Percentiles rank a stretch among this genome's conserved stretches.
These are phyloP conservation scores for Taphrina sp. DNA, from an alignment of 1,139 yeast genomes.

Conservation along the genomic window DNA sequence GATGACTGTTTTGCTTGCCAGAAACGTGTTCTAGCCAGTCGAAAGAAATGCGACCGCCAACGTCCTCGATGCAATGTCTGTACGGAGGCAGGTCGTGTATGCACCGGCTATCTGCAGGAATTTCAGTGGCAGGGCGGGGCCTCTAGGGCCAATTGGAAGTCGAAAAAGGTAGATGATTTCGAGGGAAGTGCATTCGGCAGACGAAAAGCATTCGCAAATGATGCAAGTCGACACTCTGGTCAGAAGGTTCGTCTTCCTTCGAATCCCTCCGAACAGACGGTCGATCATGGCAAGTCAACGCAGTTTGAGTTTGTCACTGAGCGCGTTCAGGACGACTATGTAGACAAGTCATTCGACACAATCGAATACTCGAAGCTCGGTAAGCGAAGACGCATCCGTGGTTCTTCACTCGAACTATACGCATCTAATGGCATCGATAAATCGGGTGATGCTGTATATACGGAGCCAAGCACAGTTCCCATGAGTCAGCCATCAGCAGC, in stretches of 20 bases:
- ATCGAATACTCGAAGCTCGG: neutral
- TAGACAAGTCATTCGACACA: conserved; percentile 1
- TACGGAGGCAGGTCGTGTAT: conserved; percentile 7
- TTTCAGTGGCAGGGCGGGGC: conserved; percentile 19
- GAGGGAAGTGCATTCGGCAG: no score
- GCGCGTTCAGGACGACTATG: conserved; percentile 7
- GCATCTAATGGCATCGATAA: no score
- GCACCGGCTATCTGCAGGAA: conserved; percentile 9
- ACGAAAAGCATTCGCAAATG: no score
- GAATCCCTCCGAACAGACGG: neutral
- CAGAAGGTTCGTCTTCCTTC: neutral
- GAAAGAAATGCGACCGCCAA: conserved; percentile 3
- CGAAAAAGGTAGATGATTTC: neutral
- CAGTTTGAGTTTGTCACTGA: conserved; percentile 3
- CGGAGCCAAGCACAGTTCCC: no score
- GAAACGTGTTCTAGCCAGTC: neutral
- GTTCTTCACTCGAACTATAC: no score
- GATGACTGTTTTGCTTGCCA: conserved; percentile 11
- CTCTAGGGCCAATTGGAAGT: conserved; percentile 4
- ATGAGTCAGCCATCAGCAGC: no score
- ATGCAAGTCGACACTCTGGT: neutral
- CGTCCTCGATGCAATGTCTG: conserved; percentile 17
- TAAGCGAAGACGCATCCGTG: no score
- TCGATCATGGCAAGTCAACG: neutral
- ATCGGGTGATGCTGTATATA: no score